Evolutionary conservation across 306 rosid species (phyloP), one percentile per base, ranked within the genome.

Genomic region (Urtica urens): DNA sequence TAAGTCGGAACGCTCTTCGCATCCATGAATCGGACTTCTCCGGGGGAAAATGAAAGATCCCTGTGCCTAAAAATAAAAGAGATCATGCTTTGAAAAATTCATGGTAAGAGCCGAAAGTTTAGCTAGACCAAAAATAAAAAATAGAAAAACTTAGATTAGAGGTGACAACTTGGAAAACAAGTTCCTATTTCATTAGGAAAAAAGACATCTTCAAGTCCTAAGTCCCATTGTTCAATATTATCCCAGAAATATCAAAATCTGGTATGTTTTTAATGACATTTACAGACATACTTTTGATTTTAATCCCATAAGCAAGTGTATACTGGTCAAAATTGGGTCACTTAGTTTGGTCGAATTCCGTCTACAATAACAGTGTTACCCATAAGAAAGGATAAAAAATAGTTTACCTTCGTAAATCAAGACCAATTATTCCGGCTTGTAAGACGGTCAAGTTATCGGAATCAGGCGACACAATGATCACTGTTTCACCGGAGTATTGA

Each of bases 21-120:
- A 43, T 84, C 97, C 29, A 90, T 78, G 56, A 79, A 81, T 28
- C 97, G 81, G 37, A 90, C 92, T 77, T 81, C 95, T n/a, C 97
- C 97, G 0, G 93, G 87, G 5, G 79, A 74, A 35, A 90, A 90
- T 40, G 92, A 79, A 69, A 90, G 74, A 21, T 84, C 94, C 49
- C 71, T 68, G 48, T 84, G 97, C 87, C 93, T 90, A 83, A 73
- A 80, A 71, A 9, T 26, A 12, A 3, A n/a, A n/a, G n/a, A n/a
- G n/a, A n/a, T n/a, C n/a, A n/a, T n/a, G n/a, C n/a, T n/a, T n/a
- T n/a, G n/a, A n/a, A 26, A 26, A 17, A 25, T 19, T 23, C 11
- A 40, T 6, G 44, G 13, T 1, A 43, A 46, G 24, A 19, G 23
- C 22, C 21, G 50, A 18, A 45, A 45, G n/a, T n/a, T 12, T 22